Evolutionary conservation across 2,329 filamentous ascomycete genomes (phyloP).

Genomic region (Botryotinia convoluta): DNA sequence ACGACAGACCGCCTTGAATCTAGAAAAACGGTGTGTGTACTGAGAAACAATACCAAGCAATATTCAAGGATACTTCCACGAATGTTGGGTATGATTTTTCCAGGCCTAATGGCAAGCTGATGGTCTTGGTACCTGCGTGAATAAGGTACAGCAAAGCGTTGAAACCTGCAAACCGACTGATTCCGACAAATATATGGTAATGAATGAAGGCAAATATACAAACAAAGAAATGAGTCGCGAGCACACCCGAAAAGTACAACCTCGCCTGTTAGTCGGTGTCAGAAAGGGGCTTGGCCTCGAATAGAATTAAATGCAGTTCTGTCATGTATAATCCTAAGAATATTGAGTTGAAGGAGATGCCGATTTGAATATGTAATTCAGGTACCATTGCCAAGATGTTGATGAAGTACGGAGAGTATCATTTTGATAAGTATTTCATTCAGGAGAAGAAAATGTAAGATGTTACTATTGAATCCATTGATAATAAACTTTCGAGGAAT

Average conservation of each 20-base stretch:
- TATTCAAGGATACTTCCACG: slow-evolving; percentile 9
- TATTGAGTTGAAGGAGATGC: background rate
- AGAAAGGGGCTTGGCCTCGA: slow-evolving; percentile 16
- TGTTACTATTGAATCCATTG: background rate
- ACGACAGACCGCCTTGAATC: background rate
- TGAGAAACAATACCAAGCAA: background rate
- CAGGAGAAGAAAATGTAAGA: background rate
- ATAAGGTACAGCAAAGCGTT: background rate
- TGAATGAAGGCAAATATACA: background rate
- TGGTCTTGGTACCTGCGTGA: slow-evolving; percentile 3
- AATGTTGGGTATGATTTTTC: background rate
- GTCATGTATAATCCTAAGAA: background rate
- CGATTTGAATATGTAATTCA: background rate
- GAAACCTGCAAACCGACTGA: background rate
- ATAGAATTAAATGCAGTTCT: background rate
- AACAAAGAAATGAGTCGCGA: slow-evolving; percentile 1
- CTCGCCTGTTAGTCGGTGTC: background rate
- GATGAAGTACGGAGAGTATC: background rate
- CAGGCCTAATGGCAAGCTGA: background rate
- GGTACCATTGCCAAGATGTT: slow-evolving; percentile 4
- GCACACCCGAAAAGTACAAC: background rate
- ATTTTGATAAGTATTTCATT: background rate
- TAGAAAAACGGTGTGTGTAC: background rate
- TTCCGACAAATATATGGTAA: background rate
- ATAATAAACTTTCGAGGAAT: background rate